Evolutionary conservation across 768 basidiomycete species (phyloP).

Genomic region (Podaxis carcinomalis): DNA sequence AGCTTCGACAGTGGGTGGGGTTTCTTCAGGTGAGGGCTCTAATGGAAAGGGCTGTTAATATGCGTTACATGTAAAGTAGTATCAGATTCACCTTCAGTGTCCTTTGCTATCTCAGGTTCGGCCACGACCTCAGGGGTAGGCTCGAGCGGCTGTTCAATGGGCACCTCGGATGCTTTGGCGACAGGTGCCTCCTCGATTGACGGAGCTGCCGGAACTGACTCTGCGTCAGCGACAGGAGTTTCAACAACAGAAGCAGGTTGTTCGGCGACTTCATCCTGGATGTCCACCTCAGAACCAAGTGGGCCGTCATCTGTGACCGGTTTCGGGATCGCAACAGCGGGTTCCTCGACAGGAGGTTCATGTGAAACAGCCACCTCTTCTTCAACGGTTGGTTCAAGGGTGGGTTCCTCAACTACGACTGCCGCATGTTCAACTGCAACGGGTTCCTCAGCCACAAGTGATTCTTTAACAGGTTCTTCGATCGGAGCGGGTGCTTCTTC

Average conservation of each 20-base stretch:
- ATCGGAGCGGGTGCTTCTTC: neutral
- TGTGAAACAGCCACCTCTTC: neutral
- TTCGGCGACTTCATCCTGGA: neutral
- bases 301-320: neutral
- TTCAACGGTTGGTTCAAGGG: neutral
- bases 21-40: neutral
- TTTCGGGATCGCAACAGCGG: neutral
- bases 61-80: neutral
- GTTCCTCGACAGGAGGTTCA: neutral
- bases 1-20: neutral
- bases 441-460: neutral
- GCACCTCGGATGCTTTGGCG: conserved; percentile 1
- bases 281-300: neutral
- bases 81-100: neutral
- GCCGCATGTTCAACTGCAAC: neutral
- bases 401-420: neutral
- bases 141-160: neutral
- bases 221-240: neutral
- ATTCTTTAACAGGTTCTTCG: conserved; percentile 5
- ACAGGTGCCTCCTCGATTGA: neutral
- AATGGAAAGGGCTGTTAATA: neutral
- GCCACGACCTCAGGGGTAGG: neutral
- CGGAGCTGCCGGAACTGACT: neutral
- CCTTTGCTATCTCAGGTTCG: neutral
- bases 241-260: neutral